Percentiles rank a stretch among this genome's conserved stretches.
Evolutionary conservation across 2,329 filamentous ascomycete species (phyloP).

Genomic region (Aspergillus brasiliensis): DNA sequence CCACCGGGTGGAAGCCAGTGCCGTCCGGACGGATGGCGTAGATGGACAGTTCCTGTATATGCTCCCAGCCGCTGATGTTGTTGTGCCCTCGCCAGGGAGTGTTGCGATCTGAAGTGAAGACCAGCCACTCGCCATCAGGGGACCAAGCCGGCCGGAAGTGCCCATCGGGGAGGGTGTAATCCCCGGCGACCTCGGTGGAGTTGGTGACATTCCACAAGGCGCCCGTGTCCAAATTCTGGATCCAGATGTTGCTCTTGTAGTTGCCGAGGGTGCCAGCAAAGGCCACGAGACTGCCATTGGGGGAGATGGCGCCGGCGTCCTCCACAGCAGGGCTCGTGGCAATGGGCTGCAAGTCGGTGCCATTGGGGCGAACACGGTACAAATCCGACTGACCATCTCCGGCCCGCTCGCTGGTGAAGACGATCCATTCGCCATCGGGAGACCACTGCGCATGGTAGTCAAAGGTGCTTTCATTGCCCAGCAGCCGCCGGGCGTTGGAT

Average conservation of each 20-base stretch:
- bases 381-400: not conserved
- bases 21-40: conserved; percentile 44
- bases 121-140: conserved; percentile 46
- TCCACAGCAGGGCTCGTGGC: conserved; percentile 40
- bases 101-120: conserved; percentile 47
- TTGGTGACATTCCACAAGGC: conserved; percentile 40
- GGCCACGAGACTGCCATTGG: conserved; percentile 40
- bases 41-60: conserved; percentile 45
- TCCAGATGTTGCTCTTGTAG: conserved; percentile 45
- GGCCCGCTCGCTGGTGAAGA: not conserved
- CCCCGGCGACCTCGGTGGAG: conserved; percentile 21
- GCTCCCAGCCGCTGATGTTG: conserved; percentile 44
- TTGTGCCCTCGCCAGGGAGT: conserved; percentile 47
- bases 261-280: conserved; percentile 43
- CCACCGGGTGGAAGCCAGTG: conserved; percentile 38
- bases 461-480: not conserved
- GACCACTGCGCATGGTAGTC: conserved; percentile 2
- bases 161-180: conserved; percentile 33
- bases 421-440: not conserved
- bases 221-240: conserved; percentile 41
- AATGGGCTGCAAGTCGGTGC: conserved; percentile 38
- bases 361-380: conserved; percentile 36
- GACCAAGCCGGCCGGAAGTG: conserved; percentile 46
- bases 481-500: not conserved
- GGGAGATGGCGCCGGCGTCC: conserved; percentile 41